phyloP scores from a whole-genome alignment of 2,329 filamentous ascomycete genomes.

The Cadophora luteo-olivacea region DNA sequence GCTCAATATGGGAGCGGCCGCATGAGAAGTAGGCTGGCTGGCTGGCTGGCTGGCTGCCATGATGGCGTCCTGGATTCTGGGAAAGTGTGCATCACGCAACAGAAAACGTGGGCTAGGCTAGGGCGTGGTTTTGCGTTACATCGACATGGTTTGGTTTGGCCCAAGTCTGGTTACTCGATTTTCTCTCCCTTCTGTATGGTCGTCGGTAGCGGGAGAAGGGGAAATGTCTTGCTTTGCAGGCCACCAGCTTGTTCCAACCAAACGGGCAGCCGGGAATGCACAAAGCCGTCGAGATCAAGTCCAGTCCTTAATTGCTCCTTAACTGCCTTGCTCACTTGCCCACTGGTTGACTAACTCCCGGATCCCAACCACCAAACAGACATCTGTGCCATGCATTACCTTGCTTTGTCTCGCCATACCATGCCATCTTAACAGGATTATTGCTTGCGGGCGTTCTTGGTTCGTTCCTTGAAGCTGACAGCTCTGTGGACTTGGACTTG shows the following conservation, averaged over 20 bases:
- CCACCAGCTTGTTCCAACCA: slow-evolving; percentile 10
- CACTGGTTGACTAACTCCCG: background rate
- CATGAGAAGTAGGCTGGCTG: background rate
- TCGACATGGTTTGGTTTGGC: slow-evolving; percentile 7
- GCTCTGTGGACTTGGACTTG: background rate
- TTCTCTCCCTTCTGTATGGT: slow-evolving; percentile 13
- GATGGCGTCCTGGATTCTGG: background rate
- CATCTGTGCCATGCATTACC: background rate
- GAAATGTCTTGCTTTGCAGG: slow-evolving; percentile 12
- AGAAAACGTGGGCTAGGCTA: background rate
- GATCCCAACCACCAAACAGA: background rate
- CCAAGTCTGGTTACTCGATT: slow-evolving; percentile 4
- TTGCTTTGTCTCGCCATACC: background rate
- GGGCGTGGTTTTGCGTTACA: background rate
- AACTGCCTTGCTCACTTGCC: no score
- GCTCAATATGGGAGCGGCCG: slow-evolving; percentile 3
- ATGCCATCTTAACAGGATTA: slow-evolving; percentile 6
- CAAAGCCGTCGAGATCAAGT: no score
- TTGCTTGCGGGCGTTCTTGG: slow-evolving; percentile 2
- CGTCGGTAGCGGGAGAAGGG: slow-evolving; percentile 14
- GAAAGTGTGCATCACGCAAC: slow-evolving; percentile 8
- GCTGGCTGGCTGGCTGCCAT: no score
- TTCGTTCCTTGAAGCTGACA: slow-evolving; percentile 2
- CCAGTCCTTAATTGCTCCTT: no score
- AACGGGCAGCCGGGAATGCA: slow-evolving; percentile 11